Conservation (phyloP, 148 eudicot genomes). For the Chenopodium suecicum region DNA sequence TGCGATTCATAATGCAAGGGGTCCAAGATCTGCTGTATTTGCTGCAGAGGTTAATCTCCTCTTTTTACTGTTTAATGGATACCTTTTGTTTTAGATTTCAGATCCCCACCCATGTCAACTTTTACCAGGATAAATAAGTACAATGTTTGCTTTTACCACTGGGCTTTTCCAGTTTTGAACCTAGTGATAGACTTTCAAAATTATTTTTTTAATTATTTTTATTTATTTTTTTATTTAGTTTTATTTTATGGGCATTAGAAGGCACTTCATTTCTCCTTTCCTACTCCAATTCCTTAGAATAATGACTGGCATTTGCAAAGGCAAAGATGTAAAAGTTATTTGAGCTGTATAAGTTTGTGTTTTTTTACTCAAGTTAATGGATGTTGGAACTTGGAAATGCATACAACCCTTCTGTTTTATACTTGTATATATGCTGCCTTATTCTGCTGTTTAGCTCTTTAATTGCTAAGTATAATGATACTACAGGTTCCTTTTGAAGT, state of each 20-base stretch:
- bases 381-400: not conserved
- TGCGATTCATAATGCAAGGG: conserved; percentile 93
- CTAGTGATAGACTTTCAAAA: too few species aligned
- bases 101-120: not conserved
- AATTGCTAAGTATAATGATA: conserved; percentile 13
- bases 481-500: conserved; percentile 49
- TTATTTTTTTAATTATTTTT: too few species aligned
- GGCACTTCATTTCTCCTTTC: not conserved
- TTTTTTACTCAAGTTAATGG: not conserved
- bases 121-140: not conserved
- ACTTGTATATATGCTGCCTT: conserved; percentile 12
- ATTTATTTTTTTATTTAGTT: too few species aligned
- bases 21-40: conserved; percentile 86
- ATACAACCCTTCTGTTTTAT: not conserved
- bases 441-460: not conserved
- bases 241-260: not conserved
- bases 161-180: not conserved
- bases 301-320: not conserved
- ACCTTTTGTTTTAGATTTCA: too few species aligned
- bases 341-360: not conserved
- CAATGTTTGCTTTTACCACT: not conserved
- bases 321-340: not conserved
- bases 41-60: conserved; percentile 62
- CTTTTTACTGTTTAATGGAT: not conserved
- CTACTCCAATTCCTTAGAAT: not conserved